Percentiles rank a stretch among this genome's conserved stretches.
Evolutionary conservation across 2,329 filamentous ascomycete genomes (phyloP).

Genomic region (Apiospora malaysiana): DNA sequence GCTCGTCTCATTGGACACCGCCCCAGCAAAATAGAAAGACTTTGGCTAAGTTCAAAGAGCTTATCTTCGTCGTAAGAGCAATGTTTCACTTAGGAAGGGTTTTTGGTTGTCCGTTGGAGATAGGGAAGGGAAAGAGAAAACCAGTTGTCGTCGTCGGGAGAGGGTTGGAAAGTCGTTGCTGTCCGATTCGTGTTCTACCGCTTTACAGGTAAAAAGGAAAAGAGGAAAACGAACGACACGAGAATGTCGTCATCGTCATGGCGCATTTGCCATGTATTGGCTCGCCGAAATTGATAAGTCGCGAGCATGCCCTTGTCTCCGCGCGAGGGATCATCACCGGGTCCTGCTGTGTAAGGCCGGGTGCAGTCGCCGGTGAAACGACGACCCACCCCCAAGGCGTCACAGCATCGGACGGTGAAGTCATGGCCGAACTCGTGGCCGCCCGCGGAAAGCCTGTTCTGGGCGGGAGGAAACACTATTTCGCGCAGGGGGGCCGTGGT

Average conservation of each 20-base stretch:
- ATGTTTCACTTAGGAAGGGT: neutral
- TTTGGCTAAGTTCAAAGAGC: neutral
- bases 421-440: neutral
- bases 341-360: slow-evolving; percentile 11
- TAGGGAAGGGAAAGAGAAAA: neutral
- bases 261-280: neutral
- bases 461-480: neutral
- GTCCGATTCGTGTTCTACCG: neutral
- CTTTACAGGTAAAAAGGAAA: neutral
- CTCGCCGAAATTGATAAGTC: neutral
- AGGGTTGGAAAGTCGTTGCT: neutral
- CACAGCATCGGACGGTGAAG: slow-evolving; percentile 17
- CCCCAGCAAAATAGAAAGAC: neutral
- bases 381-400: slow-evolving; percentile 2
- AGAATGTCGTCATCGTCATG: neutral
- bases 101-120: neutral
- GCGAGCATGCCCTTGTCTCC: neutral
- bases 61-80: neutral
- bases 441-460: neutral
- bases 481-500: neutral
- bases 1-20: neutral
- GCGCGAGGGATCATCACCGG: neutral
- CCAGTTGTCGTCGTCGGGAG: no score
- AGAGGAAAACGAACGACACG: neutral
- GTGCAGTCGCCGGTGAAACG: slow-evolving; percentile 1